These are phyloP conservation scores for Eucalyptus brandiana DNA, from an alignment of 345 rosid species.

Conservation along the genomic window DNA sequence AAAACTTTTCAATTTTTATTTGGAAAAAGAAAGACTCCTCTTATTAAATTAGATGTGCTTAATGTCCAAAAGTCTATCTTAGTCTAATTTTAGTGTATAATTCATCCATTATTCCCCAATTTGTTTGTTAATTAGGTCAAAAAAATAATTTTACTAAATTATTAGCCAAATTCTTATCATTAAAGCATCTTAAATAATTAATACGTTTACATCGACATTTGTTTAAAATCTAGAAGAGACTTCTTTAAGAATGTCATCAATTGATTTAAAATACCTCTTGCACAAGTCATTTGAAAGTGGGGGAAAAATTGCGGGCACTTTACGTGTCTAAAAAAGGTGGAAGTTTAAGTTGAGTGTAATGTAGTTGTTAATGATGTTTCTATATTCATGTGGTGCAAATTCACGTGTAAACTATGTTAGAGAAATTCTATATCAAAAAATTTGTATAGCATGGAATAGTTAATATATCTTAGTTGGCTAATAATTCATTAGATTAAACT, in stretches of 20 bases:
- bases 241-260: background rate
- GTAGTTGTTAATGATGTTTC: background rate
- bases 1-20: too few species aligned
- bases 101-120: background rate
- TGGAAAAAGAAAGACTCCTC: too few species aligned
- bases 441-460: too few species aligned
- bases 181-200: background rate
- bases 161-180: background rate
- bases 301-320: background rate
- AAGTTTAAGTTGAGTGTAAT: background rate
- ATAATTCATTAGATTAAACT: too few species aligned
- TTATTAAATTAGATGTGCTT: background rate
- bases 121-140: background rate
- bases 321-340: background rate
- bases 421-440: too few species aligned
- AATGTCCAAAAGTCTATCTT: background rate
- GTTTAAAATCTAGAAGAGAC: background rate
- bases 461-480: too few species aligned
- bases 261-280: background rate
- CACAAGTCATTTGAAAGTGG: background rate
- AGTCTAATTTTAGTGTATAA: background rate
- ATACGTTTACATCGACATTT: background rate
- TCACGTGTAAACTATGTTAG: too few species aligned
- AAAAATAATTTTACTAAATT: background rate
- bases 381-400: background rate